Conservation (phyloP, 139 green algal species). For the Pleodorina starrii region DNA sequence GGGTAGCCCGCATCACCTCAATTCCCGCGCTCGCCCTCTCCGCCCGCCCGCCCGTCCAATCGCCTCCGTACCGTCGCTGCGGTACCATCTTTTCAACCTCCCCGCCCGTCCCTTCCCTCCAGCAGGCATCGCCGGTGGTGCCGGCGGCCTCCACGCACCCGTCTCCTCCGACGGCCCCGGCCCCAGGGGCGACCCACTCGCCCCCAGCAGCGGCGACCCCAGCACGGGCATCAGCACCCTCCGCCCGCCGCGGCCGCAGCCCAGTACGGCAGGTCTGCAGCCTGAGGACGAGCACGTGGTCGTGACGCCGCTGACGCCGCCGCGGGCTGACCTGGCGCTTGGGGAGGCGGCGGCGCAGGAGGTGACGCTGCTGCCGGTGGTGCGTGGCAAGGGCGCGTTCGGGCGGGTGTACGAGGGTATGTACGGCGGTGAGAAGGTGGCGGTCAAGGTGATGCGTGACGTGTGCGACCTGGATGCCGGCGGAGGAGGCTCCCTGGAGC, state of each 20-base stretch:
- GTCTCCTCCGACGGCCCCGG: no score
- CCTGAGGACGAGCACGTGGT: slow-evolving; percentile 39
- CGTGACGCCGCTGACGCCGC: slow-evolving; percentile 15
- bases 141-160: no score
- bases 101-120: no score
- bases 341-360: slow-evolving; percentile 24
- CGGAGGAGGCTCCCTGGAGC: background rate
- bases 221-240: background rate
- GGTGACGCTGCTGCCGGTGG: slow-evolving; percentile 13
- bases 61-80: no score
- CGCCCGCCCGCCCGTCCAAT: no score
- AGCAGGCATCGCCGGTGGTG: no score
- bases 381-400: slow-evolving; percentile 12
- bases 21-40: no score
- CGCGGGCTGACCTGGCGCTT: slow-evolving; percentile 12
- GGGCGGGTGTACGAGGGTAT: slow-evolving; percentile 32
- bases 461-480: background rate
- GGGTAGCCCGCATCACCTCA: no score
- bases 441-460: slow-evolving; percentile 39
- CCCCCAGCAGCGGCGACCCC: background rate
- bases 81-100: no score
- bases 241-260: background rate
- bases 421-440: slow-evolving; percentile 25
- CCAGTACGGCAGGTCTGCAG: background rate
- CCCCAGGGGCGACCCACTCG: background rate